phyloP scores from a whole-genome alignment of 2,329 filamentous ascomycete genomes.

The Sarocladium brachiariae region DNA sequence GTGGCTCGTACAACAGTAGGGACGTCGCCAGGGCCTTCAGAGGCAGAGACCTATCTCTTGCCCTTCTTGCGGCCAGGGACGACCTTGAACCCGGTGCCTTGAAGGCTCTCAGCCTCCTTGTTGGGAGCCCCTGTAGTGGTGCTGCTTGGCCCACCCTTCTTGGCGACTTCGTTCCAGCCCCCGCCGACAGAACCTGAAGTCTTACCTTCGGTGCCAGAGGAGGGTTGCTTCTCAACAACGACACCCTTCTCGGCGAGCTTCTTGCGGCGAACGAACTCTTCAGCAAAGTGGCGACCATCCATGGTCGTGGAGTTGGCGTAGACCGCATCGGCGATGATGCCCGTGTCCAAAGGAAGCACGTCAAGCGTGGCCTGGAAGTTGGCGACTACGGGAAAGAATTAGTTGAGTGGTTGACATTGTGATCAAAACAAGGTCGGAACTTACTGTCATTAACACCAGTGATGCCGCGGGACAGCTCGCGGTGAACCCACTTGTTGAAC shows the following conservation, averaged over 20 bases:
- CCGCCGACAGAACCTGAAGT: constrained; percentile 39
- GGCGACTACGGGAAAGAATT: too few relatives aligned
- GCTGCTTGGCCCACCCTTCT: constrained; percentile 60
- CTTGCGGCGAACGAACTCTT: constrained; percentile 89
- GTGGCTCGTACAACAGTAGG: background rate
- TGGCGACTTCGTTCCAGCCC: constrained; percentile 95
- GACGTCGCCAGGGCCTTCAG: background rate
- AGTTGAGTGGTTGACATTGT: too few relatives aligned
- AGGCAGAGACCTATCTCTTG: constrained; percentile 49
- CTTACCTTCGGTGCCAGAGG: constrained; percentile 41
- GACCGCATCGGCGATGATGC: constrained; percentile 83
- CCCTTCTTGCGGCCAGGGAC: constrained; percentile 90
- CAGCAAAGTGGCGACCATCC: constrained; percentile 86
- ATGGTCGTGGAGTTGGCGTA: constrained; percentile 84
- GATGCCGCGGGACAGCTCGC: constrained; percentile 70
- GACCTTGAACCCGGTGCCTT: constrained; percentile 71
- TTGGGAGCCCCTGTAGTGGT: constrained; percentile 17
- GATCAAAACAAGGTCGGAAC: constrained; percentile 25
- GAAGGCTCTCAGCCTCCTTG: constrained; percentile 38
- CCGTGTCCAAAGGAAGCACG: constrained; percentile 66
- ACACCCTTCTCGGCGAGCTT: constrained; percentile 90
- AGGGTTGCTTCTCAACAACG: constrained; percentile 60
- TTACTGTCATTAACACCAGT: constrained; percentile 45
- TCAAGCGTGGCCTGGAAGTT: constrained; percentile 72
- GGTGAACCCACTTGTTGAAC: constrained; percentile 86